phyloP scores from a whole-genome alignment of 495 filamentous ascomycete genomes.

The Podospora tetraspora region DNA sequence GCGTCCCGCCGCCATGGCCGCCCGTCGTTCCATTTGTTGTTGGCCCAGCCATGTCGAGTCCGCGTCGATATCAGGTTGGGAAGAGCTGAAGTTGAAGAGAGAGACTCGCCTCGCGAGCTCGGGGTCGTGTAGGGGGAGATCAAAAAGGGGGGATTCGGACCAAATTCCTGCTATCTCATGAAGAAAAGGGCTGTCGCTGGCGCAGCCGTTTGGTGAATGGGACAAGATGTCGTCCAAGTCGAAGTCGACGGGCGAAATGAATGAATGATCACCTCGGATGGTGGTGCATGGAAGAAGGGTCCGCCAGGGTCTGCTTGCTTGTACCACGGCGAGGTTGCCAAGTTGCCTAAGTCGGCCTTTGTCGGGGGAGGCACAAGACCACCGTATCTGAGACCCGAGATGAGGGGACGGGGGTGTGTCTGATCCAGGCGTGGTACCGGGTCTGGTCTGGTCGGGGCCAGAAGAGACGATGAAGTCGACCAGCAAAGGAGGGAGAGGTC shows the following conservation, averaged over 20 bases:
- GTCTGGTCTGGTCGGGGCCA: background rate
- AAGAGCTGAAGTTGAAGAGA: background rate
- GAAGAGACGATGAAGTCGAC: constrained; percentile 4
- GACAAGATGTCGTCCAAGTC: background rate
- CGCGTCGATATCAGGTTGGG: background rate
- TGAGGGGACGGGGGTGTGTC: background rate
- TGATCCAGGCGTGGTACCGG: background rate
- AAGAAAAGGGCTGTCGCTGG: background rate
- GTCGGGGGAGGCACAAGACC: background rate
- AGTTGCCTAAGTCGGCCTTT: background rate
- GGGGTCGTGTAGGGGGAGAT: background rate
- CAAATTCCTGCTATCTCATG: background rate
- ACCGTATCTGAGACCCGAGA: background rate
- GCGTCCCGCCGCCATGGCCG: constrained; percentile 6
- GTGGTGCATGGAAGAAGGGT: background rate
- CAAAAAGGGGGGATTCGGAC: background rate
- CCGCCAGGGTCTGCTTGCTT: background rate
- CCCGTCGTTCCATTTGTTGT: constrained; percentile 13
- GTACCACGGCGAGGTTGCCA: background rate
- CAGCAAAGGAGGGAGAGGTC: background rate
- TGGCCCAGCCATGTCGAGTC: background rate
- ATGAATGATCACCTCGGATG: background rate
- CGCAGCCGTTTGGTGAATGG: background rate
- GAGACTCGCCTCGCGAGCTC: background rate
- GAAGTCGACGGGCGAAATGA: background rate